A percentile compares a stretch with the other conserved stretches of the same genome.
Evolutionary conservation across 495 filamentous ascomycete genomes (phyloP).

Genomic region (Annulohypoxylon bovei): DNA sequence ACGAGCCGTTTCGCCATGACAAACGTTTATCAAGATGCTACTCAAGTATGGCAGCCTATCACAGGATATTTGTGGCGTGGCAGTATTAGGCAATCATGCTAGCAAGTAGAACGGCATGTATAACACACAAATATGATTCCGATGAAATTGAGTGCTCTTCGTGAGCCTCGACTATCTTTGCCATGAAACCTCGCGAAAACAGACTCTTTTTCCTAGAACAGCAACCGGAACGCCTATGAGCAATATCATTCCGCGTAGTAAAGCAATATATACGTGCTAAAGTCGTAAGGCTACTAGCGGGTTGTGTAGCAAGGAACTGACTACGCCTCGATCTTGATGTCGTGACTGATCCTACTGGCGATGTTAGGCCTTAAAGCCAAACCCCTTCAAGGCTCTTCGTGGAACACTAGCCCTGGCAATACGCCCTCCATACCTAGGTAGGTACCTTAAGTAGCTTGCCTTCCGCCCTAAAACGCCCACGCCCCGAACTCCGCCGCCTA

Average conservation of each 20-base stretch:
- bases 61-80: neutral
- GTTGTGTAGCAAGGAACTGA: neutral
- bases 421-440: slow-evolving; percentile 2
- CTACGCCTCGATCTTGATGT: slow-evolving; percentile 8
- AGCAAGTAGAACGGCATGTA: neutral
- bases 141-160: neutral
- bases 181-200: slow-evolving; percentile 1
- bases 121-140: neutral
- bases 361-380: slow-evolving; percentile 10
- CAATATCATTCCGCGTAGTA: slow-evolving; percentile 24
- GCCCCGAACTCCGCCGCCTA: slow-evolving; percentile 19
- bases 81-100: neutral
- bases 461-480: slow-evolving; percentile 12
- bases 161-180: neutral
- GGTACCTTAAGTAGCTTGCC: no score
- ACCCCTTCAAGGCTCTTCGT: neutral
- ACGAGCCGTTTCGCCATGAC: neutral
- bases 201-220: slow-evolving; percentile 3
- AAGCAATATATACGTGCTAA: slow-evolving; percentile 29
- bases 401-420: neutral
- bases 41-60: neutral
- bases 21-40: neutral
- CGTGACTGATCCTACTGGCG: neutral
- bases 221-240: neutral
- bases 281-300: neutral